A percentile compares a stretch with the other conserved stretches of the same genome.
Conservation (phyloP, 768 basidiomycete species). For the Tephrocybe sp. region DNA sequence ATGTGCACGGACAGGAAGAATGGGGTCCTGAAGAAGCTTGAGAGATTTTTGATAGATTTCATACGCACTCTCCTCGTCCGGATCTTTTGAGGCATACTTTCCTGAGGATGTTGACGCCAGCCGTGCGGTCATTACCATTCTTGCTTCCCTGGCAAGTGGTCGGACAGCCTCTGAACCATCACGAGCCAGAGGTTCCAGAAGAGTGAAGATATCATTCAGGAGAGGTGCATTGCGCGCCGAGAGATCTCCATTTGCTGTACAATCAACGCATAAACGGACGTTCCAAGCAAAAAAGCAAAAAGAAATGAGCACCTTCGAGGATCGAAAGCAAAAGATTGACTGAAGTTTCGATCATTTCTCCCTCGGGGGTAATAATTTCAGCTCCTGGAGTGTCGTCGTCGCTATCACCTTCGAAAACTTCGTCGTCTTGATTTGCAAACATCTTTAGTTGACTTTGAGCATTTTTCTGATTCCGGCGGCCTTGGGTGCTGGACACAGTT, state of each 20-base stretch:
- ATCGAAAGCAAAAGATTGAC: slow-evolving; percentile 81
- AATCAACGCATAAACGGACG: slow-evolving; percentile 1
- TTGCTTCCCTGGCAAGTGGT: slow-evolving; percentile 71
- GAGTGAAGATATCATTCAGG: slow-evolving; percentile 68
- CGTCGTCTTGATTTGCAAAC: slow-evolving; percentile 35
- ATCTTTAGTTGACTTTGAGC: slow-evolving; percentile 29
- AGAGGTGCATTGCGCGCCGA: slow-evolving; percentile 61
- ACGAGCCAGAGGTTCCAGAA: slow-evolving; percentile 58
- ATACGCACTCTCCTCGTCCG: slow-evolving; percentile 45
- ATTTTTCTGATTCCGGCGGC: background rate
- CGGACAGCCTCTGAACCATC: slow-evolving; percentile 48
- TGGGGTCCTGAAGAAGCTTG: slow-evolving; percentile 85
- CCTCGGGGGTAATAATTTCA: slow-evolving; percentile 41
- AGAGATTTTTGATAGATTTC: slow-evolving; percentile 85
- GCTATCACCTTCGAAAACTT: slow-evolving; percentile 51
- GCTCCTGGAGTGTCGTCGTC: slow-evolving; percentile 50
- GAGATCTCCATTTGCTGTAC: slow-evolving; percentile 54
- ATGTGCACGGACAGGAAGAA: slow-evolving; percentile 92
- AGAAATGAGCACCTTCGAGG: slow-evolving; percentile 66
- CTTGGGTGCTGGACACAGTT: slow-evolving; percentile 25
- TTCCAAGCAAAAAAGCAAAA: background rate
- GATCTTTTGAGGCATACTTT: slow-evolving; percentile 21
- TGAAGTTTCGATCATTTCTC: slow-evolving; percentile 75
- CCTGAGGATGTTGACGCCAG: slow-evolving; percentile 57
- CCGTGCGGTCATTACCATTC: slow-evolving; percentile 82